Conservation (phyloP, 352 stramenopile genomes). For the Phytophthora foliorum region DNA sequence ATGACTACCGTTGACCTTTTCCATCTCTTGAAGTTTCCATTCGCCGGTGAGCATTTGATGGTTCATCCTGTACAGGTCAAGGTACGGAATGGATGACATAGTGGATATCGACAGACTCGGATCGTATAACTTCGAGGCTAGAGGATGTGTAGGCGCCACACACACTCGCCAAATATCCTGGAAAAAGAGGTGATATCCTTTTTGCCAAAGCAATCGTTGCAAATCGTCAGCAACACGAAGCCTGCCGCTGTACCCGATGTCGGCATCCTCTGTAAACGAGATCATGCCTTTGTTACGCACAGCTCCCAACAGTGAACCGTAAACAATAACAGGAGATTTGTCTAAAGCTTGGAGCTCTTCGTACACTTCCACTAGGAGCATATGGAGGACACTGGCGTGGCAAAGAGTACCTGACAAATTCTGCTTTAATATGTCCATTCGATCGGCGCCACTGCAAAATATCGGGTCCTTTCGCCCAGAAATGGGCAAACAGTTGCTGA, state of each 20-base stretch:
- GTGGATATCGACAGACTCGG: slow-evolving; percentile 16
- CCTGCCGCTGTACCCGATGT: slow-evolving; percentile 47
- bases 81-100: slow-evolving; percentile 33
- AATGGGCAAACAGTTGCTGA: slow-evolving; percentile 57
- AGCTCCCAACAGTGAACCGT: slow-evolving; percentile 55
- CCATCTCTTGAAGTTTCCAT: slow-evolving; percentile 38
- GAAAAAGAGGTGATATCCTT: slow-evolving; percentile 59
- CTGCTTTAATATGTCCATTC: slow-evolving; percentile 48
- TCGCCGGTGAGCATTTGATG: slow-evolving; percentile 1
- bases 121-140: slow-evolving; percentile 47
- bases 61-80: slow-evolving; percentile 47
- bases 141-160: slow-evolving; percentile 47
- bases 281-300: slow-evolving; percentile 54
- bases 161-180: slow-evolving; percentile 46
- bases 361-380: slow-evolving; percentile 62
- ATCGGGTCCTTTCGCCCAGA: slow-evolving; percentile 43
- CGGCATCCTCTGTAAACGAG: slow-evolving; percentile 60
- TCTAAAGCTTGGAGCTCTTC: slow-evolving; percentile 42
- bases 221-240: slow-evolving; percentile 13
- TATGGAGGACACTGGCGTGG: slow-evolving; percentile 55
- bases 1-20: slow-evolving; percentile 22
- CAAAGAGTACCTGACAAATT: slow-evolving; percentile 37
- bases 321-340: slow-evolving; percentile 43
- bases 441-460: slow-evolving; percentile 52
- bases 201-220: slow-evolving; percentile 31